Percentiles rank a stretch among this genome's conserved stretches.
Evolutionary conservation across 345 rosid species (phyloP).

Genomic region (Eucalyptus decipiens): DNA sequence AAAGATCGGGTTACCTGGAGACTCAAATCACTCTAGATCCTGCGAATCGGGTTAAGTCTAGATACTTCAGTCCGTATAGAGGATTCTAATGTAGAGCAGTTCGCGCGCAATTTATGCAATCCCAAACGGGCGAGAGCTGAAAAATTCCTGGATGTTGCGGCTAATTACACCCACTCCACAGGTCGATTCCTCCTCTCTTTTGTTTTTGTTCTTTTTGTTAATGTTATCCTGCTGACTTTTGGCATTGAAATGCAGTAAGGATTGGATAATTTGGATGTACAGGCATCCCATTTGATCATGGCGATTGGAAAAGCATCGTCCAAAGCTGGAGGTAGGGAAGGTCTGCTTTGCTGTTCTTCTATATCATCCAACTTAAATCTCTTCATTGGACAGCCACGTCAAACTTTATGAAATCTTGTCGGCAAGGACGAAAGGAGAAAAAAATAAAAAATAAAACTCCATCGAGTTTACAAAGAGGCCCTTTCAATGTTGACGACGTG

Average conservation of each 20-base stretch:
- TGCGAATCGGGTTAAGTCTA: not conserved
- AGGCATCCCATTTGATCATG: not conserved
- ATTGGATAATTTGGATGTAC: not conserved
- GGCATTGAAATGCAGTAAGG: not conserved
- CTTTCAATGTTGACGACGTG: not conserved
- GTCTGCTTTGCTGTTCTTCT: not conserved
- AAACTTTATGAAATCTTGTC: not conserved
- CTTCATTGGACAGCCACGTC: not conserved
- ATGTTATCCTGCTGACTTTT: not conserved
- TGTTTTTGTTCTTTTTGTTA: not conserved
- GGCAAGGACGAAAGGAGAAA: not conserved
- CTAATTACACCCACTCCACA: not conserved
- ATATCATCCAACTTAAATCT: not conserved
- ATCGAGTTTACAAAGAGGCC: not conserved
- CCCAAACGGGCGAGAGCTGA: not conserved
- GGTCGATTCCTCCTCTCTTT: not conserved
- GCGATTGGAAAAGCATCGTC: not conserved
- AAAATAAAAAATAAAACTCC: not conserved
- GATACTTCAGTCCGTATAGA: not conserved
- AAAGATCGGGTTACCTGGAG: not conserved
- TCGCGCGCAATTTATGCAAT: not conserved
- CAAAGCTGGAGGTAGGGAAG: not conserved
- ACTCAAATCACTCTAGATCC: not conserved
- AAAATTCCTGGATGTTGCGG: not conserved
- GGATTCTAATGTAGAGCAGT: not conserved